Evolutionary conservation across 2,329 filamentous ascomycete species (phyloP).

Genomic region (Seiridium unicorne): DNA sequence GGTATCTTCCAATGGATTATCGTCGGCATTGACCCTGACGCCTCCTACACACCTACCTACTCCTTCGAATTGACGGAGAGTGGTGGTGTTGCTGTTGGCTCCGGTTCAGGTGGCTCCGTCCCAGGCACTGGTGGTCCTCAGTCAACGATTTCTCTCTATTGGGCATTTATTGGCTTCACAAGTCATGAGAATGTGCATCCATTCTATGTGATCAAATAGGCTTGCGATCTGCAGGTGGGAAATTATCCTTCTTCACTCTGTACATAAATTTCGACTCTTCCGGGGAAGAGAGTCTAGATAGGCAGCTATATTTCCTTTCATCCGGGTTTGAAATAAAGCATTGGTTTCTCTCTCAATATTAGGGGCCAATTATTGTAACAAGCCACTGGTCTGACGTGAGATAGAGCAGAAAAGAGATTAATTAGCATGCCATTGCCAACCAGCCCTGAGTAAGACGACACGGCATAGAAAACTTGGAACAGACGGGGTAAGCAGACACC

Average conservation of each 20-base stretch:
- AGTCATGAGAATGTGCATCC: background rate
- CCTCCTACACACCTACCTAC: constrained; percentile 1
- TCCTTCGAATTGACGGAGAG: background rate
- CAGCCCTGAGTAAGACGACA: too few species aligned
- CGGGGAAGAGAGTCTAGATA: background rate
- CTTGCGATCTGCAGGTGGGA: background rate
- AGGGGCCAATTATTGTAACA: too few species aligned
- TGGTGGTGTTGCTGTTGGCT: background rate
- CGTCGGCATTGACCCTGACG: background rate
- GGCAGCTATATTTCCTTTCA: too few species aligned
- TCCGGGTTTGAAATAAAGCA: too few species aligned
- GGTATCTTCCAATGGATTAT: constrained; percentile 2
- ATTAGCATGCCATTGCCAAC: too few species aligned
- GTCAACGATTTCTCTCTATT: background rate
- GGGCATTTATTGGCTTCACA: background rate
- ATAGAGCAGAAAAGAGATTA: too few species aligned
- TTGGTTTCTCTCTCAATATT: too few species aligned
- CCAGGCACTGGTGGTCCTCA: background rate
- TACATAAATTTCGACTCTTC: background rate
- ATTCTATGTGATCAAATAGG: background rate
- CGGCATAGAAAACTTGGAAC: too few species aligned
- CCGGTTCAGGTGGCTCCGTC: background rate
- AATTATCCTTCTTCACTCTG: background rate
- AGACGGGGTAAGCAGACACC: too few species aligned
- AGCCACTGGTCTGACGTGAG: too few species aligned